Conservation (phyloP, 805 yeast species). For the Kuraishia ogatae region DNA sequence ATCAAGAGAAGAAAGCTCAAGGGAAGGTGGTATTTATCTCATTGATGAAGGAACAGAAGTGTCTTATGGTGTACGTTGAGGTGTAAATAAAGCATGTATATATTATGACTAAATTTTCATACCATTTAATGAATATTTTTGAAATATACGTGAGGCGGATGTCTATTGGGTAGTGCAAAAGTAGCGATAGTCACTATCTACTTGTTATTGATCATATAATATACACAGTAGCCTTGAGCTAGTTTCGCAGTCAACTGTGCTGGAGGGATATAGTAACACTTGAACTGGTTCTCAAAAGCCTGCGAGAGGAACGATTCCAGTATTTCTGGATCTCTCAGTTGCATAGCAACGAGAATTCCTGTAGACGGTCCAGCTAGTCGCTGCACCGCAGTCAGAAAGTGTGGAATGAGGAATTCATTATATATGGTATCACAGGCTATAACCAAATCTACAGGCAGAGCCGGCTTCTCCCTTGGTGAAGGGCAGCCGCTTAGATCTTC, state of each 20-base stretch:
- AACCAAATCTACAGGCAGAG: conserved; percentile 26
- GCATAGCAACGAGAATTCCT: conserved; percentile 37
- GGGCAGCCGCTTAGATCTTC: neutral
- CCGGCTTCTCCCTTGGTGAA: too few relatives aligned
- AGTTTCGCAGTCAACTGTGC: neutral
- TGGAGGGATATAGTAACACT: neutral
- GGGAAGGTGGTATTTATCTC: conserved; percentile 90
- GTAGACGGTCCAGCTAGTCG: conserved; percentile 24
- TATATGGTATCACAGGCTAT: conserved; percentile 62
- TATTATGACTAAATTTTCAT: neutral
- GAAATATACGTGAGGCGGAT: too few relatives aligned
- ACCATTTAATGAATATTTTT: too few relatives aligned
- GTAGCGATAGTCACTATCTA: neutral
- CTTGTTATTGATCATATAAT: neutral
- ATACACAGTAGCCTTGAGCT: neutral
- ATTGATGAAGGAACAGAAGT: conserved; percentile 28
- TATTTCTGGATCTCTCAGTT: conserved; percentile 43
- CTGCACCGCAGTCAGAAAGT: conserved; percentile 34
- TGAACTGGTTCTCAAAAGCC: conserved; percentile 14
- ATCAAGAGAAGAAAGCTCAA: conserved; percentile 72
- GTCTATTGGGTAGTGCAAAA: too few relatives aligned
- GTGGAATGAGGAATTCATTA: conserved; percentile 48
- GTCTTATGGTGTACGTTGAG: neutral
- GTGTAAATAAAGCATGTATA: neutral
- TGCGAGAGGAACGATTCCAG: conserved; percentile 35